These are phyloP conservation scores for Brassica juncea DNA, from an alignment of 345 rosid genomes.

Conservation along the genomic window DNA sequence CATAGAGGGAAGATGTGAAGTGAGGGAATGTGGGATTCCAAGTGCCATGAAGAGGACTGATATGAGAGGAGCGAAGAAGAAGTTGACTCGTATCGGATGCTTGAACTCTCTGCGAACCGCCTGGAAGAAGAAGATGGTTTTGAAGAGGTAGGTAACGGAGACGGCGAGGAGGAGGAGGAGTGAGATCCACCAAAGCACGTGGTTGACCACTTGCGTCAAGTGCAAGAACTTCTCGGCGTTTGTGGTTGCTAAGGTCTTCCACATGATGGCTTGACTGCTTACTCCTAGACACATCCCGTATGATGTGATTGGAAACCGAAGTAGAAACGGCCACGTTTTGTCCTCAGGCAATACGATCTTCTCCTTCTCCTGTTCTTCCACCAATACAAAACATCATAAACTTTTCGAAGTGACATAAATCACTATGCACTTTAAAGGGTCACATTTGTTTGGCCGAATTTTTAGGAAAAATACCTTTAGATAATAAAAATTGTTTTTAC, in stretches of 20 bases:
- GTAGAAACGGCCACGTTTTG: slow-evolving; percentile 89
- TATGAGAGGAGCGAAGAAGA: slow-evolving; percentile 94
- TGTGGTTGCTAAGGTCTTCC: slow-evolving; percentile 76
- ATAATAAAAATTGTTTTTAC: too few species aligned
- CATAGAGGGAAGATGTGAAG: slow-evolving; percentile 42
- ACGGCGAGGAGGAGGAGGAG: slow-evolving; percentile 52
- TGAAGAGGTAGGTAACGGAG: slow-evolving; percentile 58
- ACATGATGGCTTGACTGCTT: slow-evolving; percentile 88
- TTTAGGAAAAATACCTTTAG: too few species aligned
- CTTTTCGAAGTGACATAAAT: neutral
- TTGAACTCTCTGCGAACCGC: slow-evolving; percentile 86
- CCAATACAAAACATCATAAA: neutral
- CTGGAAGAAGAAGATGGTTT: slow-evolving; percentile 67
- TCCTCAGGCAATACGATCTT: slow-evolving; percentile 73
- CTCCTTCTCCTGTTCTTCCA: slow-evolving; percentile 60
- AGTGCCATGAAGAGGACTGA: slow-evolving; percentile 71
- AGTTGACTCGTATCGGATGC: slow-evolving; percentile 88
- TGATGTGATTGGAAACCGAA: slow-evolving; percentile 70
- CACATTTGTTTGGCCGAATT: too few species aligned
- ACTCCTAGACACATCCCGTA: slow-evolving; percentile 93
- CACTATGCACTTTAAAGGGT: neutral
- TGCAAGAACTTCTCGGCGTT: slow-evolving; percentile 69
- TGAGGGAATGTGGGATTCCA: slow-evolving; percentile 68
- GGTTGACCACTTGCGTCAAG: slow-evolving; percentile 48
- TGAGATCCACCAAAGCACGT: slow-evolving; percentile 70